These are phyloP conservation scores for Ophiostoma ips DNA, from an alignment of 2,329 filamentous ascomycete genomes.

Conservation along the genomic window DNA sequence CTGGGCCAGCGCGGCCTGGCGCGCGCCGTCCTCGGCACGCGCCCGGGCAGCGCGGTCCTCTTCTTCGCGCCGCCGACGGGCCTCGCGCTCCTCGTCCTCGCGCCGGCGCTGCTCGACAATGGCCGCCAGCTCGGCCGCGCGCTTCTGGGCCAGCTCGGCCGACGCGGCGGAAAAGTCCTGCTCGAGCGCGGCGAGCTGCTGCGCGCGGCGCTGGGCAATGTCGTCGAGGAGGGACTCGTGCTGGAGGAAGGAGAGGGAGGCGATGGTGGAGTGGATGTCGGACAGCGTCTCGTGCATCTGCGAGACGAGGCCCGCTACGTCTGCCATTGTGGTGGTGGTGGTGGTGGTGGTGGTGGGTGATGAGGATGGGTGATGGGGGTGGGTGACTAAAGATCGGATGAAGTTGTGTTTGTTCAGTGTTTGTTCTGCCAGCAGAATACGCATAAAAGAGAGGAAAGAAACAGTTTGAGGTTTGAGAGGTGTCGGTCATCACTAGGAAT, in stretches of 20 bases:
- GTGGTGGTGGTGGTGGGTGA: background rate
- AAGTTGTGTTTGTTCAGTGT: no score
- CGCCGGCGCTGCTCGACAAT: slow-evolving; percentile 23
- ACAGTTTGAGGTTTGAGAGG: no score
- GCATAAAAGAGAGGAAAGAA: no score
- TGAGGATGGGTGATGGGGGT: background rate
- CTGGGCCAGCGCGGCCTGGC: slow-evolving; percentile 18
- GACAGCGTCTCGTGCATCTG: slow-evolving; percentile 30
- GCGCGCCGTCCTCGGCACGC: slow-evolving; percentile 20
- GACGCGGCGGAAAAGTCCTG: slow-evolving; percentile 14
- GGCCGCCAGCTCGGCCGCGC: slow-evolving; percentile 19
- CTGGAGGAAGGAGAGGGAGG: slow-evolving; percentile 19
- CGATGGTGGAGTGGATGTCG: slow-evolving; percentile 25
- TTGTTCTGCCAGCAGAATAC: no score
- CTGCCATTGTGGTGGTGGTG: slow-evolving; percentile 13
- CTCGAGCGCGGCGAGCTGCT: slow-evolving; percentile 19
- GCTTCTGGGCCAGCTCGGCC: slow-evolving; percentile 18
- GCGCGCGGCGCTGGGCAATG: slow-evolving; percentile 26
- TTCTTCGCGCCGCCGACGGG: slow-evolving; percentile 24
- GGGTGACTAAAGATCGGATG: background rate
- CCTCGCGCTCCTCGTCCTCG: slow-evolving; percentile 28
- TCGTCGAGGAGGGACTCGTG: slow-evolving; percentile 25
- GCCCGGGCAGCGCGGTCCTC: slow-evolving; percentile 19
- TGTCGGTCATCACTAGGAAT: no score
- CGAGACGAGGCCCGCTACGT: slow-evolving; percentile 26